Percentiles rank a stretch among this genome's conserved stretches.
Evolutionary conservation across 345 rosid genomes (phyloP).

Genomic region (Erucastrum elatum): DNA sequence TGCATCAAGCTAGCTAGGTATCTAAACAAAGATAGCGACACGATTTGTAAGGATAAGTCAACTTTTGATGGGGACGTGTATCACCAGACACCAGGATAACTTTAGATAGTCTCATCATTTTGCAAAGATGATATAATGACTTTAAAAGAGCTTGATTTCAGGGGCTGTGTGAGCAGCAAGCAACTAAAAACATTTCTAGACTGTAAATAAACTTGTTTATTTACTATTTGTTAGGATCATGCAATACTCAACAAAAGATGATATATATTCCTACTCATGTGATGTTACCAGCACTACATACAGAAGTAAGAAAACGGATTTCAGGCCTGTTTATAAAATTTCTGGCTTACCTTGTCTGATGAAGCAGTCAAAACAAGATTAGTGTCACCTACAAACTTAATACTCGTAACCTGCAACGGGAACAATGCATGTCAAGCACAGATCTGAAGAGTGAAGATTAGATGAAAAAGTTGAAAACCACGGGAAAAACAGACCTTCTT

Average conservation of each 20-base stretch:
- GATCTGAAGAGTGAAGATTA: slow-evolving; percentile 43
- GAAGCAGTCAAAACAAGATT: slow-evolving; percentile 75
- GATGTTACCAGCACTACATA: background rate
- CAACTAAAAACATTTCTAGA: background rate
- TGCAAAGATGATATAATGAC: background rate
- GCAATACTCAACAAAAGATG: background rate
- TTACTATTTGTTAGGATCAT: background rate
- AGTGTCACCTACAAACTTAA: slow-evolving; percentile 42
- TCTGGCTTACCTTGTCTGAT: slow-evolving; percentile 69
- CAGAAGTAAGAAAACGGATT: background rate
- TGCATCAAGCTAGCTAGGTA: slow-evolving; percentile 6
- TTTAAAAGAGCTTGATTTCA: background rate
- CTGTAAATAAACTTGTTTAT: background rate
- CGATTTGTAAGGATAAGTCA: background rate
- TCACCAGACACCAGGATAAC: background rate
- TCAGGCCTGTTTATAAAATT: background rate
- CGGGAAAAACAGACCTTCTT: slow-evolving; percentile 74
- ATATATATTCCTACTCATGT: background rate
- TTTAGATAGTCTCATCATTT: background rate
- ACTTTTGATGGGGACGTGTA: background rate
- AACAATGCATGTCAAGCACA: slow-evolving; percentile 57
- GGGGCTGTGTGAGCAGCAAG: background rate
- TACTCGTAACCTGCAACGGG: slow-evolving; percentile 42
- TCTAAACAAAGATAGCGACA: background rate
- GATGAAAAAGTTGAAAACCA: slow-evolving; percentile 61